Conservation (phyloP, 495 filamentous ascomycete genomes). For the Aeminium ludgeri region DNA sequence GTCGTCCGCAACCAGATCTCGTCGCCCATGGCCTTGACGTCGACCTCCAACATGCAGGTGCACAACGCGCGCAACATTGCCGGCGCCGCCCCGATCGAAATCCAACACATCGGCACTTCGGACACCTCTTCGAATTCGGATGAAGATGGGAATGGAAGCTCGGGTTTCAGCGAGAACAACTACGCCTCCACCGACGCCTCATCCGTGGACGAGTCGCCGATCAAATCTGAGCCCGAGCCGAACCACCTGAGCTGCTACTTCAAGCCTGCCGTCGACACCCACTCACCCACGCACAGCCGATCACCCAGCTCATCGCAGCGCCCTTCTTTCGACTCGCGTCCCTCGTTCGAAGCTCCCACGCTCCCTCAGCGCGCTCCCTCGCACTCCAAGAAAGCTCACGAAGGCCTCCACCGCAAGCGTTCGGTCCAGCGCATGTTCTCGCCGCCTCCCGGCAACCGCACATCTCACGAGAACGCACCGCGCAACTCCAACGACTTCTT, state of each 20-base stretch:
- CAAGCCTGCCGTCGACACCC: conserved; percentile 30
- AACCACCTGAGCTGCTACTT: conserved; percentile 79
- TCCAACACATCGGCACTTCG: conserved; percentile 34
- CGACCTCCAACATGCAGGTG: conserved; percentile 89
- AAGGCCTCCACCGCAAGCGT: conserved; percentile 48
- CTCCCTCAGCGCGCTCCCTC: conserved; percentile 63
- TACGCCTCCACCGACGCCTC: conserved; percentile 58
- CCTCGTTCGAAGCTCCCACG: conserved; percentile 30
- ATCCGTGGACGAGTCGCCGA: conserved; percentile 41
- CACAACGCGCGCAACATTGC: conserved; percentile 68
- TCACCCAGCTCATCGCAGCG: conserved; percentile 10
- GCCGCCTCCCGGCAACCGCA: conserved; percentile 27
- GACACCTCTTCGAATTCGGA: conserved; percentile 30
- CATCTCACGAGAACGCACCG: conserved; percentile 31
- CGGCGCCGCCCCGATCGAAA: conserved; percentile 16
- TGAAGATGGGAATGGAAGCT: conserved; percentile 17
- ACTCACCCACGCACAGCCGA: conserved; percentile 15
- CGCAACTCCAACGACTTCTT: conserved; percentile 21
- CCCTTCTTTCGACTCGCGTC: conserved; percentile 14
- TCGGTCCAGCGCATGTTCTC: conserved; percentile 37
- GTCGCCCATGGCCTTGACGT: conserved; percentile 65
- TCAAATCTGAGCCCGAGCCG: conserved; percentile 35
- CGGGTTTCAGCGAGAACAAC: conserved; percentile 29
- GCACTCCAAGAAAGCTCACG: conserved; percentile 68
- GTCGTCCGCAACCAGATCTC: conserved; percentile 49